Conservation (phyloP, 495 filamentous ascomycete species). For the Poronia punctata region DNA sequence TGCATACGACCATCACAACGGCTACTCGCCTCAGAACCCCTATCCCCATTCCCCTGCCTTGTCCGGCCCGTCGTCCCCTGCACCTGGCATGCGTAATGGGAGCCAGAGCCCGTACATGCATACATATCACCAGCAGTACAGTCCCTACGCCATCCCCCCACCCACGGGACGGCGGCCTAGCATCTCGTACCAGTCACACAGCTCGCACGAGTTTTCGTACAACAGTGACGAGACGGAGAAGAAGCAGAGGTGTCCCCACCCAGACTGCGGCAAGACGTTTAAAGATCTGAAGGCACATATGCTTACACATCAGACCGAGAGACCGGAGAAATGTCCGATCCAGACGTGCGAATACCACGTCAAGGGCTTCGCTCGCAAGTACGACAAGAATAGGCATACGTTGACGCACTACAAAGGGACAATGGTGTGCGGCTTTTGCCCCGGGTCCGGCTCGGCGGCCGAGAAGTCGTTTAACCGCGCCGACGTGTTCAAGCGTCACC, state of each 20-base stretch:
- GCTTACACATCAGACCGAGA: conserved; percentile 89
- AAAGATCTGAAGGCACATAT: conserved; percentile 94
- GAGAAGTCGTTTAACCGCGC: conserved; percentile 99
- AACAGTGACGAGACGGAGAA: conserved; percentile 30
- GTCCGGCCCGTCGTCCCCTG: conserved; percentile 35
- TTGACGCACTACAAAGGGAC: conserved; percentile 98
- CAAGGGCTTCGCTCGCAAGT: conserved; percentile 95
- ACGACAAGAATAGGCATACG: conserved; percentile 98
- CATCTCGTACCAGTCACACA: conserved; percentile 35
- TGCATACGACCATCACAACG: conserved; percentile 28
- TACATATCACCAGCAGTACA: conserved; percentile 24
- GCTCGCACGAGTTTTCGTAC: conserved; percentile 28
- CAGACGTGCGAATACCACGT: conserved; percentile 87
- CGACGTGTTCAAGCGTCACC: conserved; percentile 96
- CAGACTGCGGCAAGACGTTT: conserved; percentile 84
- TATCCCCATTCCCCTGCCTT: conserved; percentile 42
- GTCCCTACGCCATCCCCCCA: conserved; percentile 18
- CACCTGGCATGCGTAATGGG: conserved; percentile 32
- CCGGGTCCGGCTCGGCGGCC: conserved; percentile 79
- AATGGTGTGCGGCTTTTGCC: conserved; percentile 98
- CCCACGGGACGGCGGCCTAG: conserved; percentile 20
- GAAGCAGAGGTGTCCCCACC: conserved; percentile 60
- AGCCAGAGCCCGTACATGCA: conserved; percentile 41
- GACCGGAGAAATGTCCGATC: conserved; percentile 96
- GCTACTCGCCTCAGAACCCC: conserved; percentile 32